Conservation (phyloP, 371 early-diverging fungal species). For the Batkoa obscura region DNA sequence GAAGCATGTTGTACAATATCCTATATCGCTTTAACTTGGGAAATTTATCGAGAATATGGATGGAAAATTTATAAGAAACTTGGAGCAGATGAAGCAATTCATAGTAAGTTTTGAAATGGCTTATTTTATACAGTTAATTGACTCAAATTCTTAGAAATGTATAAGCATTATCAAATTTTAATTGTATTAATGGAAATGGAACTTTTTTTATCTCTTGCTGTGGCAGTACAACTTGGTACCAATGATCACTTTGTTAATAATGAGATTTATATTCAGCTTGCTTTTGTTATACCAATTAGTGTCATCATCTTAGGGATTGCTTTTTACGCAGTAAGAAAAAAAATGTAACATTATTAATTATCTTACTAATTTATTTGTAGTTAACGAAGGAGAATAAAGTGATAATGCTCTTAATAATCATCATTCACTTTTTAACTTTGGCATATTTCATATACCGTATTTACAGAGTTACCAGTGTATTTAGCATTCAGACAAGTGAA, state of each 20-base stretch:
- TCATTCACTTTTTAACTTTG: conserved; percentile 18
- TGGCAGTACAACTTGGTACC: conserved; percentile 22
- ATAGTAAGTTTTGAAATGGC: conserved; percentile 7
- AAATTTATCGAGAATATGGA: conserved; percentile 28
- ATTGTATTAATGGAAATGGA: conserved; percentile 19
- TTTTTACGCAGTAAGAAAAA: conserved; percentile 19
- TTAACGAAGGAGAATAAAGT: conserved; percentile 26
- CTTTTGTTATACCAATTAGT: conserved; percentile 19
- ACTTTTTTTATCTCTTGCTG: conserved; percentile 19
- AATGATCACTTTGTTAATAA: conserved; percentile 14
- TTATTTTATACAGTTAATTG: not conserved
- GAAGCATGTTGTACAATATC: conserved; percentile 13
- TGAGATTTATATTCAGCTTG: conserved; percentile 20
- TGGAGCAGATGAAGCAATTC: conserved; percentile 20
- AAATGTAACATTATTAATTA: conserved; percentile 16
- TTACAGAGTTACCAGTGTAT: conserved; percentile 32
- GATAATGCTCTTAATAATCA: conserved; percentile 25
- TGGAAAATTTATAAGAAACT: conserved; percentile 28
- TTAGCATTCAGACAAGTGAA: conserved; percentile 11
- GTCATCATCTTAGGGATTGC: conserved; percentile 17
- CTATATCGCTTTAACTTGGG: conserved; percentile 20
- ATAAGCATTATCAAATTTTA: conserved; percentile 17
- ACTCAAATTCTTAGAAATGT: conserved; percentile 8
- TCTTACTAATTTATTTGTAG: conserved; percentile 14
- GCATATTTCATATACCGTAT: conserved; percentile 43